Evolutionary conservation across 1,284 basidiomycete genomes (phyloP).

Genomic region (Rhodotorula sp.): DNA sequence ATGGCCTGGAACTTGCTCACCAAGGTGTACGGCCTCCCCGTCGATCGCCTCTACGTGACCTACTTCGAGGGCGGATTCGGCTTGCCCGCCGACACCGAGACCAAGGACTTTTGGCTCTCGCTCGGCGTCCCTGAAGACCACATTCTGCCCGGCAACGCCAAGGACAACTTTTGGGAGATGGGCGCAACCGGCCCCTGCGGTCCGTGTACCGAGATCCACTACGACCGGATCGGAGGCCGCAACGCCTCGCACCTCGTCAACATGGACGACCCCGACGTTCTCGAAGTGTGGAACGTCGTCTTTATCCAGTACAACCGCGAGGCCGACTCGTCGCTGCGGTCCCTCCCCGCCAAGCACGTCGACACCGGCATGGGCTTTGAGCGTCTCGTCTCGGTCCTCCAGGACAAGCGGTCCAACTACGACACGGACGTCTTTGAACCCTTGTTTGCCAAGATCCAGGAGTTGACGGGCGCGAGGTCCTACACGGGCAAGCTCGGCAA

Average conservation of each 20-base stretch:
- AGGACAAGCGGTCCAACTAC: constrained; percentile 91
- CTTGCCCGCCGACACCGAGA: constrained; percentile 85
- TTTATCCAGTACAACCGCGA: constrained; percentile 99
- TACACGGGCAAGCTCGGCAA: constrained; percentile 88
- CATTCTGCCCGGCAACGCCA: constrained; percentile 88
- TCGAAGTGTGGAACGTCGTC: constrained; percentile 96
- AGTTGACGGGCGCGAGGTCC: constrained; percentile 80
- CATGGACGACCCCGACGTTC: constrained; percentile 88
- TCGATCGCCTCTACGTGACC: constrained; percentile 91
- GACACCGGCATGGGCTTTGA: constrained; percentile 99
- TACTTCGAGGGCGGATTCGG: constrained; percentile 95
- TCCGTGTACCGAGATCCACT: constrained; percentile 97
- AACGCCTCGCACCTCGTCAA: constrained; percentile 92
- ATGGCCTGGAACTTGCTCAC: constrained; percentile 96
- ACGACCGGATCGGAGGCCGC: constrained; percentile 88
- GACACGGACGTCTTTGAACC: constrained; percentile 94
- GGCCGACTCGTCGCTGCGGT: constrained; percentile 72
- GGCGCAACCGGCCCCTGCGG: constrained; percentile 96
- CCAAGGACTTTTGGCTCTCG: constrained; percentile 74
- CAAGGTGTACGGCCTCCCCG: constrained; percentile 78
- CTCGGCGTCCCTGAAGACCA: constrained; percentile 85
- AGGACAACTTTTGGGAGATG: constrained; percentile 99
- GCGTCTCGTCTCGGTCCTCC: constrained; percentile 88
- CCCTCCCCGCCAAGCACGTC: constrained; percentile 88
- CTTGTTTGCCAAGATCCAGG: constrained; percentile 82